Evolutionary conservation across 1,139 yeast species (phyloP).

Genomic region (Taiozyma sp.): DNA sequence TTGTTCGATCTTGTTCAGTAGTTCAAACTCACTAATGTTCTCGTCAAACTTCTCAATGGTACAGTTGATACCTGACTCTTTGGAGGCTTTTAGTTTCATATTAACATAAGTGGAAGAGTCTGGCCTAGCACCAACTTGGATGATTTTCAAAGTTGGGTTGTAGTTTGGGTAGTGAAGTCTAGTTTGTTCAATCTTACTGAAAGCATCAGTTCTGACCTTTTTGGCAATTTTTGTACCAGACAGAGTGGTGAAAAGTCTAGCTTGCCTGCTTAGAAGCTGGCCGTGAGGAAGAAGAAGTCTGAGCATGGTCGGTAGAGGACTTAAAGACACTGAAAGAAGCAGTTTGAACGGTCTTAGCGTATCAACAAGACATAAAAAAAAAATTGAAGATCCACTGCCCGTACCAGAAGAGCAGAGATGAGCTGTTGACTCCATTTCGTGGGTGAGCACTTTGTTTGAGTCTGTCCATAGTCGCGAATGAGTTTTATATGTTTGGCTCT

Average conservation of each 20-base stretch:
- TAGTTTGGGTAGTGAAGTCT: conserved; percentile 47
- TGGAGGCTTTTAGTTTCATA: conserved; percentile 92
- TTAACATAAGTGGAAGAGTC: conserved; percentile 94
- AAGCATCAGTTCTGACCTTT: conserved; percentile 30
- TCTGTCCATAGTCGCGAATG: no score
- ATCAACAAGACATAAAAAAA: not conserved
- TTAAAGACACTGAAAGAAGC: no score
- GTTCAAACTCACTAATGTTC: conserved; percentile 46
- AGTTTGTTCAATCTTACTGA: conserved; percentile 45
- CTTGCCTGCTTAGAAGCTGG: conserved; percentile 14
- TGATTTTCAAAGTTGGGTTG: conserved; percentile 59
- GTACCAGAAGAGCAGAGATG: not conserved
- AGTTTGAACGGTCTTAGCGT: not conserved
- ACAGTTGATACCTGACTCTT: conserved; percentile 76
- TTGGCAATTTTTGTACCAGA: conserved; percentile 35
- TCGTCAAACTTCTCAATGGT: conserved; percentile 66
- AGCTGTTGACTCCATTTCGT: not conserved
- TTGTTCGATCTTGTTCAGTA: conserved; percentile 52
- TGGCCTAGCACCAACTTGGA: conserved; percentile 84
- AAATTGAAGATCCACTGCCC: not conserved
- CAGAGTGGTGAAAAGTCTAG: conserved; percentile 29
- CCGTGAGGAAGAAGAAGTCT: not conserved
- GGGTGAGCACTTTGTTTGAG: not conserved
- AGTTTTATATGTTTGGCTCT: no score
- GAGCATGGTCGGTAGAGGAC: not conserved